Base-by-base conservation (phyloP, 1,284 basidiomycete species). In the Trichosporon faecale region DNA sequence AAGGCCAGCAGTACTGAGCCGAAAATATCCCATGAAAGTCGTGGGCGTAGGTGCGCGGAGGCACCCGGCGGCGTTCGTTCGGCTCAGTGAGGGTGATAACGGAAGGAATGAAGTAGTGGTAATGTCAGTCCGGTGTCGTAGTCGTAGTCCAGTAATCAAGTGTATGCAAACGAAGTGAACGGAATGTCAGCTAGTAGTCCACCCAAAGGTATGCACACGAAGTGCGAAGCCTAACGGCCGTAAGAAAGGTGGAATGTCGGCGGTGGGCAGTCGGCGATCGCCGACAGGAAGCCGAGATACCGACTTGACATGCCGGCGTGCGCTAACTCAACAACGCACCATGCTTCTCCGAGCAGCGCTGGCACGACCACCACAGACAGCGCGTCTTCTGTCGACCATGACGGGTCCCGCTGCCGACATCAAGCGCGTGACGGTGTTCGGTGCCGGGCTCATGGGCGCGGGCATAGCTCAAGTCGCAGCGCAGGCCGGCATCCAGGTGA, bases 401-500 rank as follows among this genome's bases (percentile, higher is more conserved):
- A 21, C 27, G 29, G 18, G 57, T 3, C 57, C 57, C 1, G 57
- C 57, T 2, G 57, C 57, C 1, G 18, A 61, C 57, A 61, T 85
- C n/a, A 68, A 84, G 69, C 75, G 77, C 35, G 64, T 86, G 55
- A 84, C 85, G 0, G 81, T 85, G 18, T 84, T 85, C 71, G 84
- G 85, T 12, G 85, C 84, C 16, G 85, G 86, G 0, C 75, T 86
- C 44, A 87, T 87, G 86, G 86, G 86, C 70, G 83, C 85, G 66
- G 86, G 86, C 3, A 86, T 87, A 49, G 85, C 83, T 0, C 86
- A 87, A 72, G 83, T 86, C 8, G 84, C 83, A 0, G 85, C 85
- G 27, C 83, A 84, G 76, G 84, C 78, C 55, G 85, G 85, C 0
- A 74, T 85, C 73, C 84, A 84, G 76, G 81, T 84, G 27, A 74